These are phyloP conservation scores for Fusarium penzigii DNA, from an alignment of 2,329 filamentous ascomycete genomes.

Conservation along the genomic window DNA sequence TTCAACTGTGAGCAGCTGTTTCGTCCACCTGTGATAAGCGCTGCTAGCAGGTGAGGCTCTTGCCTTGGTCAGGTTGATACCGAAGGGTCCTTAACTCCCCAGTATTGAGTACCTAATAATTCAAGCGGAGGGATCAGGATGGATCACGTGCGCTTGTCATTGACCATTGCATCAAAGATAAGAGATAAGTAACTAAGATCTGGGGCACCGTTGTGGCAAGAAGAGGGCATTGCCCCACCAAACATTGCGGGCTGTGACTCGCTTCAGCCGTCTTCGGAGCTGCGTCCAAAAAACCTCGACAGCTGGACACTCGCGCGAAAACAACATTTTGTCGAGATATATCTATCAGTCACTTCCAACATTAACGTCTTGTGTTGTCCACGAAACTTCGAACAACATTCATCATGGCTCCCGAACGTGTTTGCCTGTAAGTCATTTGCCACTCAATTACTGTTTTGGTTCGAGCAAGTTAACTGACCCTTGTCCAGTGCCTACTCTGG, in stretches of 20 bases:
- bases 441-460: conserved; percentile 3
- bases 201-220: too few relatives aligned
- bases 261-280: conserved; percentile 1
- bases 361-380: conserved; percentile 2
- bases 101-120: too few relatives aligned
- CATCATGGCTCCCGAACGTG: conserved; percentile 5
- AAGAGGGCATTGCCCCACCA: conserved; percentile 1
- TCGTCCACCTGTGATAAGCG: too few relatives aligned
- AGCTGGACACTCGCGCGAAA: not conserved
- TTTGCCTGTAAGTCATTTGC: conserved; percentile 4
- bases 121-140: too few relatives aligned
- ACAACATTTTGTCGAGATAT: not conserved
- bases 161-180: too few relatives aligned
- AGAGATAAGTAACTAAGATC: too few relatives aligned
- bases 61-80: too few relatives aligned
- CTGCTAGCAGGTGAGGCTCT: too few relatives aligned
- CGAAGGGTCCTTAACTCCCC: too few relatives aligned
- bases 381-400: conserved; percentile 3
- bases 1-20: too few relatives aligned
- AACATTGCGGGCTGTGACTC: not conserved
- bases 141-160: too few relatives aligned
- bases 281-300: conserved; percentile 1
- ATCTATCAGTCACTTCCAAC: conserved; percentile 4
- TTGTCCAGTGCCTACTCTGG: conserved; percentile 4
- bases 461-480: conserved; percentile 2